A percentile compares a stretch with the other conserved stretches of the same genome.
phyloP scores from a whole-genome alignment of 495 filamentous ascomycete species.

The Pyrenula massariospora region DNA sequence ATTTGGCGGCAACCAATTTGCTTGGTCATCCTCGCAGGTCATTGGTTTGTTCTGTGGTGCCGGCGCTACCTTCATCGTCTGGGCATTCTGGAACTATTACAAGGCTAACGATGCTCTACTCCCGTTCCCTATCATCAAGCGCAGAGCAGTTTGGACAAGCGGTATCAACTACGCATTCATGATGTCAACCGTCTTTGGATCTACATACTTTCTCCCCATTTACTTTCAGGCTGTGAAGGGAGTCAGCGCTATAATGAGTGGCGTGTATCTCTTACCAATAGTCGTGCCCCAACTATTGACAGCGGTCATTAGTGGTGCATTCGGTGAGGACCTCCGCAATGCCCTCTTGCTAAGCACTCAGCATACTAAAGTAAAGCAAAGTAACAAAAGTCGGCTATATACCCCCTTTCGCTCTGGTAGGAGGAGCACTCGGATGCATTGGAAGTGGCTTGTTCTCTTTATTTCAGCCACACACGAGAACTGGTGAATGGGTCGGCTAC shows the following conservation, averaged over 20 bases:
- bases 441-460: conserved; percentile 39
- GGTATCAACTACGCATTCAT: conserved; percentile 42
- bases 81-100: conserved; percentile 23
- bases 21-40: conserved; percentile 29
- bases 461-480: conserved; percentile 25
- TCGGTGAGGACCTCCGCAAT: background rate
- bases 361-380: conserved; percentile 1
- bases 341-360: background rate
- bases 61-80: conserved; percentile 21
- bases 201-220: conserved; percentile 50
- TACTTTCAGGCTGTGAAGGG: conserved; percentile 69
- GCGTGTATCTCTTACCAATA: conserved; percentile 56
- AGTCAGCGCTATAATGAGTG: conserved; percentile 46
- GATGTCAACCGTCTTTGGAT: conserved; percentile 15
- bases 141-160: conserved; percentile 40
- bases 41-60: conserved; percentile 27
- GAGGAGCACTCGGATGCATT: conserved; percentile 18
- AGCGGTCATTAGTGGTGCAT: background rate
- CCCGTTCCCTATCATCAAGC: conserved; percentile 15
- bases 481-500: conserved; percentile 42
- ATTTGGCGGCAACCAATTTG: conserved; percentile 36
- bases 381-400: conserved; percentile 36
- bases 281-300: conserved; percentile 31
- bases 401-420: conserved; percentile 27
- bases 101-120: conserved; percentile 32